phyloP scores from a whole-genome alignment of 2,329 filamentous ascomycete species.

The Alternaria metachromatica region DNA sequence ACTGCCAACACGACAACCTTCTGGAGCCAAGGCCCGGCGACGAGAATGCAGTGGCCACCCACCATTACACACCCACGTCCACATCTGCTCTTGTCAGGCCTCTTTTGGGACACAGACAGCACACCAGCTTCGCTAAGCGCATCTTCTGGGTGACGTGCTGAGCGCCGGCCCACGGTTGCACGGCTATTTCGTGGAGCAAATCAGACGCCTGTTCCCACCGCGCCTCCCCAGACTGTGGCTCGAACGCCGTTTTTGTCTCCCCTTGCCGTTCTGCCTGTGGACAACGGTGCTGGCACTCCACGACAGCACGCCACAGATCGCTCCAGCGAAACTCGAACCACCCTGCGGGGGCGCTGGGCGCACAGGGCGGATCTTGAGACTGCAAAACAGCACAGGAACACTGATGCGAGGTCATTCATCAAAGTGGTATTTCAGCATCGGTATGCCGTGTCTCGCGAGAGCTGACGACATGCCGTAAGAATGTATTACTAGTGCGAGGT shows the following conservation, averaged over 20 bases:
- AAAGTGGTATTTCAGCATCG: neutral
- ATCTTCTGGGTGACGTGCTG: conserved; percentile 14
- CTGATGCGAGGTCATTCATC: neutral
- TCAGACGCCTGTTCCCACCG: conserved; percentile 15
- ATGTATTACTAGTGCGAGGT: conserved; percentile 20
- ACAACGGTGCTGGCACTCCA: conserved; percentile 29
- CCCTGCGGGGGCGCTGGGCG: neutral
- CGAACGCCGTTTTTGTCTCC: conserved; percentile 25
- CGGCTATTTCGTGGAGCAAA: conserved; percentile 28
- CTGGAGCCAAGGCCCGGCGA: conserved; percentile 16
- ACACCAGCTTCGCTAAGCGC: conserved; percentile 19
- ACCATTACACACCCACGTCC: conserved; percentile 8
- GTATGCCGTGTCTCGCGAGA: conserved; percentile 2
- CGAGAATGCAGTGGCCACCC: conserved; percentile 22
- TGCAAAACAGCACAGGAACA: neutral
- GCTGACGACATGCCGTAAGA: neutral
- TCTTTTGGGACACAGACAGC: conserved; percentile 22
- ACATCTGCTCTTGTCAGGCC: conserved; percentile 22
- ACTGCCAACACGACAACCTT: conserved; percentile 35
- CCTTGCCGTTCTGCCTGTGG: conserved; percentile 15
- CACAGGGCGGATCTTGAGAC: conserved; percentile 6
- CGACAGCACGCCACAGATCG: conserved; percentile 26
- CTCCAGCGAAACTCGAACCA: neutral
- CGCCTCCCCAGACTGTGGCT: conserved; percentile 22
- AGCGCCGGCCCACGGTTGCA: conserved; percentile 22